A percentile compares a stretch with the other conserved stretches of the same genome.
Conservation (phyloP, 2,329 filamentous ascomycete species). For the Penicillium sp. region DNA sequence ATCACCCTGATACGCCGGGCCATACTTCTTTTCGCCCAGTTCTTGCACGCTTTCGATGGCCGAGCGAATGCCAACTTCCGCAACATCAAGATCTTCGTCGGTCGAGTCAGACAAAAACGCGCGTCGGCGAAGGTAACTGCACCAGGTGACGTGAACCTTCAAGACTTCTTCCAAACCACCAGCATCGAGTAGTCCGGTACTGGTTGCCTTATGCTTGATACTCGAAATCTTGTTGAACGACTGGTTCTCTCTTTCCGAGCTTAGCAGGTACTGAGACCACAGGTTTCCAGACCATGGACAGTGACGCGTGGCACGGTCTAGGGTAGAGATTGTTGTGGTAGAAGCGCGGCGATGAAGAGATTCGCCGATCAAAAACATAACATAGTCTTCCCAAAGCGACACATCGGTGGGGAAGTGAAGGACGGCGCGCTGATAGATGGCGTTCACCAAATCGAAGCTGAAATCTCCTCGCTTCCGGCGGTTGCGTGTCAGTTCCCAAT, state of each 20-base stretch:
- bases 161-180: conserved; percentile 84
- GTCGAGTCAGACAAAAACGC: conserved; percentile 71
- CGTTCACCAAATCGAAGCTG: conserved; percentile 55
- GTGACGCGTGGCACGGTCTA: conserved; percentile 80
- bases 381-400: conserved; percentile 77
- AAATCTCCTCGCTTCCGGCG: conserved; percentile 53
- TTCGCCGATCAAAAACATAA: conserved; percentile 65
- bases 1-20: conserved; percentile 76
- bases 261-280: conserved; percentile 86
- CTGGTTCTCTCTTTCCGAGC: conserved; percentile 73
- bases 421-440: conserved; percentile 76
- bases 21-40: conserved; percentile 74
- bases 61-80: conserved; percentile 82
- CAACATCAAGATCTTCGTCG: conserved; percentile 82
- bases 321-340: conserved; percentile 62
- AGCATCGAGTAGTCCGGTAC: conserved; percentile 77
- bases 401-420: conserved; percentile 70
- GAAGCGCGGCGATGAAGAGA: conserved; percentile 48
- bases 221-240: conserved; percentile 78
- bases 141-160: conserved; percentile 92
- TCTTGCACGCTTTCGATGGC: conserved; percentile 81
- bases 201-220: conserved; percentile 90
- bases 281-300: conserved; percentile 89
- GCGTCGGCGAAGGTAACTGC: conserved; percentile 82
- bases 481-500: conserved; percentile 72